phyloP scores from a whole-genome alignment of 2,329 filamentous ascomycete species.

The Phialocephala sp. region DNA sequence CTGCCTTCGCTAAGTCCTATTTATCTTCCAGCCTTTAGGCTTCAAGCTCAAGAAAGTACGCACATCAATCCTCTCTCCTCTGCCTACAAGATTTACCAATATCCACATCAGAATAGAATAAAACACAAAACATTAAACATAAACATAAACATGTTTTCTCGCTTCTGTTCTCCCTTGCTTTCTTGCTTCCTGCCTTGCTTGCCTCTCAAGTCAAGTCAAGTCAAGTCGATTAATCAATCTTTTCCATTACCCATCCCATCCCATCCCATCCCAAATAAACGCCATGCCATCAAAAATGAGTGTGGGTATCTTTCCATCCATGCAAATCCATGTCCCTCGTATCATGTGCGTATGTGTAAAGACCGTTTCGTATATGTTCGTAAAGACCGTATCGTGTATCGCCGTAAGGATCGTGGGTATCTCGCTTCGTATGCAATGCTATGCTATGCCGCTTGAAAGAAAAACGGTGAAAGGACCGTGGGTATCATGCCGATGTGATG shows the following conservation, averaged over 20 bases:
- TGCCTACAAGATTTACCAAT: neutral
- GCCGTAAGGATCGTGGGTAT: slow-evolving; percentile 16
- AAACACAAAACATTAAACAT: slow-evolving; percentile 16
- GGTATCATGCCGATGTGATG: slow-evolving; percentile 2
- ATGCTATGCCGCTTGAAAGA: neutral
- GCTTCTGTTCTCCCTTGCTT: neutral
- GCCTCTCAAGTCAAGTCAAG: too few species aligned
- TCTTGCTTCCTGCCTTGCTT: neutral
- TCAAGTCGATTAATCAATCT: neutral
- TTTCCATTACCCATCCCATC: neutral
- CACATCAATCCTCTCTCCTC: neutral
- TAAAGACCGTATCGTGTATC: slow-evolving; percentile 4
- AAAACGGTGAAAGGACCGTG: slow-evolving; percentile 14
- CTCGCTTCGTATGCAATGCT: neutral
- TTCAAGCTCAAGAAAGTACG: too few species aligned
- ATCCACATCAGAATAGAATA: slow-evolving; percentile 22
- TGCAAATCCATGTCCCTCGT: neutral
- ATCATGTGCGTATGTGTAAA: neutral
- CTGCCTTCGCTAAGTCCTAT: too few species aligned
- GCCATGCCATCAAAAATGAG: neutral
- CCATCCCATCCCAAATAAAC: neutral
- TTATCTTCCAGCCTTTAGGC: too few species aligned
- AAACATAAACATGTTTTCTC: neutral
- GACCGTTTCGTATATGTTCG: neutral
- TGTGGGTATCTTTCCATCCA: neutral